Evolutionary conservation across 2,329 filamentous ascomycete genomes (phyloP), one percentile per base, ranked within the genome.

Genomic region (Lizonia empirigonia): DNA sequence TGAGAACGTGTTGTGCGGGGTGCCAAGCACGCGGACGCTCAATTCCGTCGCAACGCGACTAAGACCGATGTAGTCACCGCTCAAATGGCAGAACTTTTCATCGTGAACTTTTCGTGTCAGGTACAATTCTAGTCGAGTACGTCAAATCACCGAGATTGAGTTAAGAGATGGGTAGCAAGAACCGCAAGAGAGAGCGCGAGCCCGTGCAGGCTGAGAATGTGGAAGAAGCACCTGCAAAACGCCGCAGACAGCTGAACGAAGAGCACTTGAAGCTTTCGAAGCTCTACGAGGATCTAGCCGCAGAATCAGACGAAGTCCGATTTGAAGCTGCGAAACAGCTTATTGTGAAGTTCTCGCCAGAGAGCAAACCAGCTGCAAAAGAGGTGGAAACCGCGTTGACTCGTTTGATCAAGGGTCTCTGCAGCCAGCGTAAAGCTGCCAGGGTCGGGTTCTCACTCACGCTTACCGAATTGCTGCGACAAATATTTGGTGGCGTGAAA

Each of bases 401-500:
- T 22, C 70, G 77, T 42, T 79, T 99, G 29, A 90, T 97, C 71
- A 85, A 90, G 46, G 94, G 94, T 32, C 84, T 97, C 15, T 91
- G 92, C 55, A 97, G 91, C 70, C 88, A 91, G 46, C 86, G 91
- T 50, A 96, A 96, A 76, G 90, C 90, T 10, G 91, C 93, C 15
- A 83, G 94, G 20, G 77, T 94, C 41, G 94, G 94, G 3, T 97
- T 96, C 71, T 96, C 91, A 45, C 81, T 97, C 47, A 93, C 93
- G 0, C 77, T 97, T 60, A 88, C 91, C 0, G 92, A 97, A 73
- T 77, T 95, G 7, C 71, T 96, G 35, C 80, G 83, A 4, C 85
- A 93, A 65, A 75, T 92, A 5, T 89, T 88, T 64, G 83, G 83
- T 30, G 68, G 55, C 34, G 46, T 41, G 15, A 40, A 49, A 46